Evolutionary conservation across 768 basidiomycete genomes (phyloP), one percentile per base, ranked within the genome.

Genomic region (Royoungia palumana): DNA sequence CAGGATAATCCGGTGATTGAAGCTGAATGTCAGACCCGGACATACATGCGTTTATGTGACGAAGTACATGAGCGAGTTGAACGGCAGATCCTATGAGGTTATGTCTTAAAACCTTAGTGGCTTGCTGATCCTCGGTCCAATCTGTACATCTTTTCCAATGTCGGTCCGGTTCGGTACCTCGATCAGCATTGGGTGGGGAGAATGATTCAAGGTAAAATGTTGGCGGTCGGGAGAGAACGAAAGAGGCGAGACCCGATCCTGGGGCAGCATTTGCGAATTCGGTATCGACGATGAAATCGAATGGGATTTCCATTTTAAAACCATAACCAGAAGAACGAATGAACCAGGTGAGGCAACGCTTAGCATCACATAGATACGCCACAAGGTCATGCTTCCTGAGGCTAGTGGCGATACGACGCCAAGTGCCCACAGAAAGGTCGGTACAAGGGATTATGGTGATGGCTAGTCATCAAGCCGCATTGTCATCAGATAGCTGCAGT

Each of bases 221-320:
- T 0, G 89, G 90, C 1, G 86, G 78, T 40, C 72, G 75, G 20
- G 83, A 79, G 28, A 91, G 76, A n/a, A 73, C 58, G 61, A 91
- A 82, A 1, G 81, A 74, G 7, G 81, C 84, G 7, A 78, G 70
- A 27, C 77, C 86, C 8, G 76, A 72, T 25, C 79, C 81, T 12
- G 81, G 77, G 16, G 77, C 69, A 25, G 74, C 66, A 47, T 79
- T 74, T 21, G 73, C 68, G 64, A 87, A 83, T 44, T 79, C 75
- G 5, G 81, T 76, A 25, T 81, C 72, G 17, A 74, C 55, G 52
- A 91, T 82, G 50, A 67, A 75, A 47, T 80, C 73, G 67, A 86
- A 89, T 5, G 87, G 80, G 16, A 91, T 75, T 52, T 88, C 86
- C 85, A 92, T 92, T 67, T 91, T 91, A 75, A 90, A 91, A 17